phyloP scores from a whole-genome alignment of 176 grass and related monocot species.

The Oryza meridionalis region DNA sequence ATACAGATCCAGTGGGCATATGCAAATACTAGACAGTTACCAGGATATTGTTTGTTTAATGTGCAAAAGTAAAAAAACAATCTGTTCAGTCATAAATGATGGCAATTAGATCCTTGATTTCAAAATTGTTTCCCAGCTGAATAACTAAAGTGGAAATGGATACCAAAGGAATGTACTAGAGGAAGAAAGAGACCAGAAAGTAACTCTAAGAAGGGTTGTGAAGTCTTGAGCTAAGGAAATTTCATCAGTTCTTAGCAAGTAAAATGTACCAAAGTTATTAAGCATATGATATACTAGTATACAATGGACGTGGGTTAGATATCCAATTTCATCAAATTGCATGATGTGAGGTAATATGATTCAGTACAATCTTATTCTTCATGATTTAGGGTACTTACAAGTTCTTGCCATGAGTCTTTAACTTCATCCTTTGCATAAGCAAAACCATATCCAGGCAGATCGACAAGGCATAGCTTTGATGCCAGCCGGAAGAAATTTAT shows the following conservation, averaged over 20 bases:
- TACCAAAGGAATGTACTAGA: not conserved
- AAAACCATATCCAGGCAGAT: conserved; percentile 98
- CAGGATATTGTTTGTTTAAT: conserved; percentile 5
- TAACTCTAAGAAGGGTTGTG: not conserved
- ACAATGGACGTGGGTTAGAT: not conserved
- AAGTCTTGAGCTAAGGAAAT: not conserved
- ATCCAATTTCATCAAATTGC: not conserved
- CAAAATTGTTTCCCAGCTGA: conserved; percentile 17
- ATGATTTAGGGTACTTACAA: conserved; percentile 64
- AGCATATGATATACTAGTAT: not conserved
- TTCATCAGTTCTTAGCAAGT: not conserved
- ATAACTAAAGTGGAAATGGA: not conserved
- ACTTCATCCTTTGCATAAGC: conserved; percentile 99
- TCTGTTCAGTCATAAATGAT: not conserved
- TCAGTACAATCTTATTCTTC: conserved; percentile 15
- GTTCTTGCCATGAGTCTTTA: conserved; percentile 94
- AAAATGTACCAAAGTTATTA: not conserved
- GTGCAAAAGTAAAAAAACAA: not conserved
- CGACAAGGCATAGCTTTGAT: conserved; percentile 84
- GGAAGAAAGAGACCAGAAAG: not conserved
- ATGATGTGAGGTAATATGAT: conserved; percentile 12
- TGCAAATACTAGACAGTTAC: not conserved
- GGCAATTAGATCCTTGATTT: not conserved
- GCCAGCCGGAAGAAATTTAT: conserved; percentile 93
- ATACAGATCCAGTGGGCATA: not conserved